phyloP scores from a whole-genome alignment of 176 grass and related monocot genomes.

The Aegilops speltoides region DNA sequence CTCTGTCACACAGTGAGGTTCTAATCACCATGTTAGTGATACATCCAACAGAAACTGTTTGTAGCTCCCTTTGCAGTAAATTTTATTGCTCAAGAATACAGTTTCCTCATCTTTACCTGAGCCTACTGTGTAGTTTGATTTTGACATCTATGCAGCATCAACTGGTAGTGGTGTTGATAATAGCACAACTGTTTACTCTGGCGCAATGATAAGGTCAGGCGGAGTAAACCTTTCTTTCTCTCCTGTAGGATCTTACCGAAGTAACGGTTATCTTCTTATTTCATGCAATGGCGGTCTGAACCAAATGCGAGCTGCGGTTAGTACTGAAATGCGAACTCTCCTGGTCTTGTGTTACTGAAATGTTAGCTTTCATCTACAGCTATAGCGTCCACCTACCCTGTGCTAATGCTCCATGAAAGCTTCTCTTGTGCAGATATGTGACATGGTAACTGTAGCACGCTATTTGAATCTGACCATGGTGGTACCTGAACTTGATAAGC shows the following conservation, averaged over 20 bases:
- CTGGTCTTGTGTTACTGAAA: slow-evolving; percentile 5
- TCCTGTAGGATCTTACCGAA: slow-evolving; percentile 76
- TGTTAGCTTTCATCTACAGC: neutral
- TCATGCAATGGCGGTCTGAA: slow-evolving; percentile 97
- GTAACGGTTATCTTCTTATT: slow-evolving; percentile 83
- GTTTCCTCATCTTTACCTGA: slow-evolving; percentile 16
- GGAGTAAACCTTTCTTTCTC: slow-evolving; percentile 18
- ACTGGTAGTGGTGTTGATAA: slow-evolving; percentile 8
- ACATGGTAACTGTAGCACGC: slow-evolving; percentile 90
- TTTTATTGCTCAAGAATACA: slow-evolving; percentile 20
- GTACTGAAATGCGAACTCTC: slow-evolving; percentile 29
- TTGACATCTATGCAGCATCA: slow-evolving; percentile 17
- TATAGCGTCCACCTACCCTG: slow-evolving; percentile 3
- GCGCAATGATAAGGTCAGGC: neutral
- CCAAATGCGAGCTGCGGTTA: slow-evolving; percentile 93
- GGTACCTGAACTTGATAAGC: slow-evolving; percentile 95
- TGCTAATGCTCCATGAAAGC: slow-evolving; percentile 19
- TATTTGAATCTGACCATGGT: slow-evolving; percentile 96
- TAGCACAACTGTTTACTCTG: slow-evolving; percentile 9
- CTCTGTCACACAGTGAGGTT: neutral
- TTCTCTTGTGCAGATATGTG: slow-evolving; percentile 75
- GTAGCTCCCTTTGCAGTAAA: neutral
- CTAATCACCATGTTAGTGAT: slow-evolving; percentile 4
- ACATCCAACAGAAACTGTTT: neutral
- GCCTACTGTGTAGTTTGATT: neutral